Percentiles rank a stretch among this genome's conserved stretches.
phyloP scores from a whole-genome alignment of 2,329 filamentous ascomycete genomes.

The Neofusicoccum cordaticola region DNA sequence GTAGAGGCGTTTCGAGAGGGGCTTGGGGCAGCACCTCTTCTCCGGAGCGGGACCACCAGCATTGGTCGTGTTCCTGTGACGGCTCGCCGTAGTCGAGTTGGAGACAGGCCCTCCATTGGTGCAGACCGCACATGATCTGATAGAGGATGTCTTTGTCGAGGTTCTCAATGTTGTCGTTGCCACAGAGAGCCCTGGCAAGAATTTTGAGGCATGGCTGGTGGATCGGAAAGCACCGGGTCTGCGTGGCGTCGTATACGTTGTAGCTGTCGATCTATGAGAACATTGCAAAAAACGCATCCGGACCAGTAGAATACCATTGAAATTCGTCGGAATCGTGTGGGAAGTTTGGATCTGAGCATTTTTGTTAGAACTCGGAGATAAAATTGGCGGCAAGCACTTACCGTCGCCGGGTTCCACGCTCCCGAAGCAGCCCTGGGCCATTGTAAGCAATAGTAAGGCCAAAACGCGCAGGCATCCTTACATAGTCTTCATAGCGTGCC shows the following conservation, averaged over 20 bases:
- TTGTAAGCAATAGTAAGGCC: neutral
- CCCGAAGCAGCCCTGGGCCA: neutral
- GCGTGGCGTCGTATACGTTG: constrained; percentile 1
- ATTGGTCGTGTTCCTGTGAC: constrained; percentile 11
- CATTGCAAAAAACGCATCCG: neutral
- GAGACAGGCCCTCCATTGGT: neutral
- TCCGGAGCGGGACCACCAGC: constrained; percentile 20
- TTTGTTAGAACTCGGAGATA: neutral
- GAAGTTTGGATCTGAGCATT: neutral
- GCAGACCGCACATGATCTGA: neutral
- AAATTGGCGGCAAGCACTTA: neutral
- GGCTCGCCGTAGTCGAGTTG: constrained; percentile 21
- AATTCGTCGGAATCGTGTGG: neutral
- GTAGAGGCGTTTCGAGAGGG: neutral
- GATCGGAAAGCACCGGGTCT: constrained; percentile 20
- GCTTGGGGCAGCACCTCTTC: constrained; percentile 19
- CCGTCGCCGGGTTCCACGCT: neutral
- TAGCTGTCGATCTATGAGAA: constrained; percentile 13
- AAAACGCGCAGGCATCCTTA: neutral
- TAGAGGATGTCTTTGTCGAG: constrained; percentile 23
- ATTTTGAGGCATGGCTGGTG: constrained; percentile 24
- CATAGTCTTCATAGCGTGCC: constrained; percentile 20
- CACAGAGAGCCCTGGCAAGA: constrained; percentile 20
- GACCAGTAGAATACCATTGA: neutral
- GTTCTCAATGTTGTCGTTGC: neutral